phyloP scores from a whole-genome alignment of 768 basidiomycete genomes.

The Collybia mongolica region DNA sequence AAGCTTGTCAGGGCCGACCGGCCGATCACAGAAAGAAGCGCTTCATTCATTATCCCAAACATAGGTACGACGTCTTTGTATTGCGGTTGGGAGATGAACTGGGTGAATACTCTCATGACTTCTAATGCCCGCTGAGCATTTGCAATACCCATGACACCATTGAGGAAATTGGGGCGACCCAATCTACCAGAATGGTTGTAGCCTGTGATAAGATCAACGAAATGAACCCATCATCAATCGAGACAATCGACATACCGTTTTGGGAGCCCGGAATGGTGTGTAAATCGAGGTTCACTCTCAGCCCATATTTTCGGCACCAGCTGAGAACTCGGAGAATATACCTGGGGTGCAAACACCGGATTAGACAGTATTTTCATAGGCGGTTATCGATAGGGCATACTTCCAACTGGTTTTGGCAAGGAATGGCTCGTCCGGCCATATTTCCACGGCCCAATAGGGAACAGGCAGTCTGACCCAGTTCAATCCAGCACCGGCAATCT shows the following conservation, averaged over 20 bases:
- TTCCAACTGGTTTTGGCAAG: constrained; percentile 74
- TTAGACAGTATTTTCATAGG: neutral
- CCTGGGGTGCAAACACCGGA: constrained; percentile 24
- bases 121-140: constrained; percentile 81
- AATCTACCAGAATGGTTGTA: constrained; percentile 63
- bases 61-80: constrained; percentile 64
- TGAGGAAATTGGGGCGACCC: constrained; percentile 65
- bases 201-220: constrained; percentile 20
- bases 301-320: constrained; percentile 85
- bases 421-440: constrained; percentile 75
- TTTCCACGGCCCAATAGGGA: constrained; percentile 84
- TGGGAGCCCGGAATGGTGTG: constrained; percentile 80
- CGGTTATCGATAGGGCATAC: constrained; percentile 30
- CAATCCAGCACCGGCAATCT: constrained; percentile 86
- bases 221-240: neutral
- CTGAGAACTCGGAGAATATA: constrained; percentile 75
- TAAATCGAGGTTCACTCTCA: constrained; percentile 78
- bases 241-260: constrained; percentile 46
- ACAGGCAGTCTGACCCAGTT: constrained; percentile 85
- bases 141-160: constrained; percentile 81
- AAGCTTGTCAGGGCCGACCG: constrained; percentile 51
- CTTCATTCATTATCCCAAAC: constrained; percentile 69
- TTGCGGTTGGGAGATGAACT: constrained; percentile 82
- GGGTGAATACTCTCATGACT: constrained; percentile 74
- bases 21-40: constrained; percentile 56